Evolutionary conservation across 495 filamentous ascomycete genomes (phyloP), one percentile per base, ranked within the genome.

Genomic region (Hypoxylon lienhwacheense): DNA sequence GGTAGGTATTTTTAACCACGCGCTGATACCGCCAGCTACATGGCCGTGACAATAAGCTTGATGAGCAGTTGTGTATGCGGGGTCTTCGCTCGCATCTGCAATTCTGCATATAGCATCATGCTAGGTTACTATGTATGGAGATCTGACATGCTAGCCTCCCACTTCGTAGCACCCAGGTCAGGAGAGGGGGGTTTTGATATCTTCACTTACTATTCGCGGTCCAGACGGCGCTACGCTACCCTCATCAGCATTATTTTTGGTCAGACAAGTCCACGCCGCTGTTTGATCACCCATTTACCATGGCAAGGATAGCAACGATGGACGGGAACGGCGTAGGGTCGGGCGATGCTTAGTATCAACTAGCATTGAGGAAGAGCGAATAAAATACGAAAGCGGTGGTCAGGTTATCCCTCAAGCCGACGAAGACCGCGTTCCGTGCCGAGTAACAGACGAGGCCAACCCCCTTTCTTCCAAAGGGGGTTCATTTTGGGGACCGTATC

Each of bases 1-100:
- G n/a, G n/a, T n/a, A n/a, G n/a, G 41, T 61, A 61, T 61, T 61
- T 61, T 55, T 24, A 7, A 55, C 58, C 51, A 61, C 47, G 58
- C 58, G 58, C 58, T 61, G 46, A 40, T 55, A 31, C 58, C 58
- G 54, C 54, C 50, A 16, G 14, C 24, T 55, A 16, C n/a, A n/a
- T n/a, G n/a, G n/a, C n/a, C n/a, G 34, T 11, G 50, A 22, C 17
- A 42, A 43, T 16, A 55, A 45, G 20, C 16, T 51, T 34, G 22
- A 33, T 32, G 34, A 34, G 17, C 28, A 33, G 33, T 31, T 33
- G 41, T 22, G 41, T 39, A 52, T 61, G 58, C 58, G 58, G 58
- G 58, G 58, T 55, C 42, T 34, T 50, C 21, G 28, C 56, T 60
- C 50, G 28, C 44, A 48, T 50, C 31, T 40, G 31, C 29, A 43